Percentiles rank a stretch among this genome's conserved stretches.
These are phyloP conservation scores for Tilletiopsis washingtonensis DNA, from an alignment of 1,284 basidiomycete genomes.

Conservation along the genomic window DNA sequence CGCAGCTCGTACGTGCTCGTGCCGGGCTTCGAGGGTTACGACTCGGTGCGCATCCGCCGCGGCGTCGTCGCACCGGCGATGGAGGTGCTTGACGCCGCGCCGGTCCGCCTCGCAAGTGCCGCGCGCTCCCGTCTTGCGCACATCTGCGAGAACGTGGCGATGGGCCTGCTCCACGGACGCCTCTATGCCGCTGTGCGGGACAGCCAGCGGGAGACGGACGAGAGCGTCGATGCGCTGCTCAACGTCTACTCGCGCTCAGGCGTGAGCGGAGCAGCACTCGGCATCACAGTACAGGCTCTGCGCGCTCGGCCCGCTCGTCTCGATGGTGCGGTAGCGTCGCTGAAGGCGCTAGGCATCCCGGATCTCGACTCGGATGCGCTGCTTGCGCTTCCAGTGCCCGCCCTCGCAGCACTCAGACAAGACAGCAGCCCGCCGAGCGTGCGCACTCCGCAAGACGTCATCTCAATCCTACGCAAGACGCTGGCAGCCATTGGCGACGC, in stretches of 20 bases:
- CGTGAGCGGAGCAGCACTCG: neutral
- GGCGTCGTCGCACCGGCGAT: neutral
- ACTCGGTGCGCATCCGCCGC: neutral
- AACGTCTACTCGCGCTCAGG: neutral
- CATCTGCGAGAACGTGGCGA: neutral
- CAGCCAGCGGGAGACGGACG: neutral
- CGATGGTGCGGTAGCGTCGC: neutral
- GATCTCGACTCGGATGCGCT: too few species aligned
- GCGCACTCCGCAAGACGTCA: too few species aligned
- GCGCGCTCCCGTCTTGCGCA: neutral
- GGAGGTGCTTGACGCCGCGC: neutral
- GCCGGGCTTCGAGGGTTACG: neutral
- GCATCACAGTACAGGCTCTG: neutral
- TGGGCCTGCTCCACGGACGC: neutral
- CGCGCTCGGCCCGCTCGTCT: neutral
- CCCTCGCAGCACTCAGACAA: too few species aligned
- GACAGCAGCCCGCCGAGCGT: too few species aligned
- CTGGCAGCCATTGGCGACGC: neutral
- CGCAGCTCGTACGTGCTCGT: neutral
- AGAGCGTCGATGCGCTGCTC: neutral
- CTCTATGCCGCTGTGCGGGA: neutral
- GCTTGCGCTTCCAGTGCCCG: too few species aligned
- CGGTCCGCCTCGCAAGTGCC: neutral
- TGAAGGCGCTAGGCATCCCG: too few species aligned
- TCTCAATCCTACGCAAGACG: neutral